phyloP scores from a whole-genome alignment of 2,329 filamentous ascomycete species.

The Xylaria digitata region DNA sequence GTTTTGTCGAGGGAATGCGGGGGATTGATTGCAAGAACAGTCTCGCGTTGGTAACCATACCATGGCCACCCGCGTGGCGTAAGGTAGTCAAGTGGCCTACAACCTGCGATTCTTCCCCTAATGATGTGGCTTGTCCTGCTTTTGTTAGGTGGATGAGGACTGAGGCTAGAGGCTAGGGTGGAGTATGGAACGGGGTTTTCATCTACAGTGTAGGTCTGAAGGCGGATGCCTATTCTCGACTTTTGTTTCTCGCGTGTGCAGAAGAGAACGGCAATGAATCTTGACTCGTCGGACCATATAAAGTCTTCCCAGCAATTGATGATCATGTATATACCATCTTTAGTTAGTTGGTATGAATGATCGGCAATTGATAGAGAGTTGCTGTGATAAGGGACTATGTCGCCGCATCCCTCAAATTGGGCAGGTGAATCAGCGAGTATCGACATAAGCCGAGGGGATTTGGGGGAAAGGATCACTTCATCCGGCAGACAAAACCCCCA shows the following conservation, averaged over 20 bases:
- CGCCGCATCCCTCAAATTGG: conserved; percentile 7
- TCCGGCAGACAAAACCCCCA: conserved; percentile 9
- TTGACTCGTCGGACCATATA: neutral
- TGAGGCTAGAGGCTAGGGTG: neutral
- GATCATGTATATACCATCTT: neutral
- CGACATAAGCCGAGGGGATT: neutral
- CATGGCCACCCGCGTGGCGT: too few species aligned
- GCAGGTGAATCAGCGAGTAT: conserved; percentile 7
- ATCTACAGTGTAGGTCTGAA: neutral
- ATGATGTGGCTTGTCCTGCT: neutral
- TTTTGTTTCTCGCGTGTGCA: neutral
- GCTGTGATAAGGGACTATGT: neutral
- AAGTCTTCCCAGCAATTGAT: neutral
- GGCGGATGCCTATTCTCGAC: neutral
- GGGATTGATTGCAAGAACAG: neutral
- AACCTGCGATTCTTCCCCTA: neutral
- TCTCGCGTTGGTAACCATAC: neutral
- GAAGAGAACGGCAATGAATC: neutral
- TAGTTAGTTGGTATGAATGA: neutral
- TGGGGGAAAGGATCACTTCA: neutral
- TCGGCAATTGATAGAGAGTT: neutral
- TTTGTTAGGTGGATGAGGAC: neutral
- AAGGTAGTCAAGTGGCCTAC: neutral
- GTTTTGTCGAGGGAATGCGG: neutral
- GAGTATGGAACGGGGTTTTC: neutral